Base-by-base conservation (phyloP, 2,329 filamentous ascomycete species). In the Stylonectria norvegica region DNA sequence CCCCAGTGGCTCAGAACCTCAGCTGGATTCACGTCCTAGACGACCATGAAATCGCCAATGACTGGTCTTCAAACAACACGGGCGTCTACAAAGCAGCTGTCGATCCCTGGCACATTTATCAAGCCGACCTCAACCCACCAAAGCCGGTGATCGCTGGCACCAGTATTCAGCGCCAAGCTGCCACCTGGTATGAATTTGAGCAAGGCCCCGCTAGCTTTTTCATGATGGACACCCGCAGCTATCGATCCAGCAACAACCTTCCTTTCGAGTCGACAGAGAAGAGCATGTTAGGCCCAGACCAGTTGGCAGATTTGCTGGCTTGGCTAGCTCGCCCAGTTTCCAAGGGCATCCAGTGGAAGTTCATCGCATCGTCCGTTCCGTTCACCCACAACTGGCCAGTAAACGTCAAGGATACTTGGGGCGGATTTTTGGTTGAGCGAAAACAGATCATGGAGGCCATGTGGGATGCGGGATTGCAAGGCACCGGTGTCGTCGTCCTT, bases 351-450 rank as follows among this genome's bases (percentile, higher is more conserved):
- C 83, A 84, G 57, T 98, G 93, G 91, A 97, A 97, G 69, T 82
- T 98, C 55, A 72, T 98, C 36, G 83, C 90, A 14, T 90, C 86
- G 27, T 90, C 86, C 14, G 86, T 97, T 5, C 93, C 93, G 0
- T 95, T 98, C 61, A 97, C 93, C 5, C 95, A 95, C 69, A 98
- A 98, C 64, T 98, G 93, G 91, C 85, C 81, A 17, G 79, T 95
- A 49, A 91, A 93, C 49, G 81, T 81, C 2, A 75, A 83, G 46
- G 93, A 98, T 60, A 97, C 93, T 0, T 98, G 93, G 93, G 89
- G 88, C 33, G 91, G 91, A 0, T 96, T 95, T 63, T 73, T 96
- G 2, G 69, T 75, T 34, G 93, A 98, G 69, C 83, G 93, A 12
- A 78, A 76, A 38, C 73, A 72, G 40, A 78, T 97, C 18, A 81